Base-by-base conservation (phyloP, 2,329 filamentous ascomycete genomes). In the Scytalidium lignicola region DNA sequence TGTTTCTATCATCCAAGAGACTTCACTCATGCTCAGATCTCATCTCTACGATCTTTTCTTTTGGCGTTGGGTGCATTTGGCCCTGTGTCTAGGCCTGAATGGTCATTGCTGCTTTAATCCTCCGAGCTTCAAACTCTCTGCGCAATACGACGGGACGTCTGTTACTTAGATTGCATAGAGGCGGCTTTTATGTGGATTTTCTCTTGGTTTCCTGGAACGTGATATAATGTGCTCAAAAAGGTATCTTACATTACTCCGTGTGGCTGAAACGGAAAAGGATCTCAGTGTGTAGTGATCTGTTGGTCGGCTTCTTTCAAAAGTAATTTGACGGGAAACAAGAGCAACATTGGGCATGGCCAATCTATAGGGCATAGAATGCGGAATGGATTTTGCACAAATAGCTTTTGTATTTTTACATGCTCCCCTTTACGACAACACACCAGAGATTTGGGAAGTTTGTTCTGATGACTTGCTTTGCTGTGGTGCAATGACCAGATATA, bases 101-200 rank as follows among this genome's bases (percentile, higher is more conserved):
- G 53, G 50, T 54, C 43, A 41, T 43, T 48, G 46, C 49, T 49
- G 43, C 46, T 52, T 51, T 55, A 46, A 48, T 52, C 45, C 45
- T 23, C 49, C 47, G 51, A 48, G 46, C 51, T 51, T 53, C 46
- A 54, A 49, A 48, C 28, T 26, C 44, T 17, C 41, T 10, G 42
- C 43, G 49, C 23, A 49, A 43, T 28, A 46, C 39, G 46, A 23
- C 42, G 41, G 51, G 49, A 50, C 32, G 45, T 42, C 48, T 45
- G 49, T 45, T 52, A 21, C 32, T 39, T 60, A 60, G 58, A 61
- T 46, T 55, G 55, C 55, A 61, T 58, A 58, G 53, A 51, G 52
- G 55, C 45, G 55, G 59, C 44, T 55, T 50, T 51, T 58, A 52
- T 55, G 56, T 53, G 56, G 54, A 57, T 48, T 52, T n/a, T 50